Conservation (phyloP, 345 rosid species). For the Corchorus olitorius region DNA sequence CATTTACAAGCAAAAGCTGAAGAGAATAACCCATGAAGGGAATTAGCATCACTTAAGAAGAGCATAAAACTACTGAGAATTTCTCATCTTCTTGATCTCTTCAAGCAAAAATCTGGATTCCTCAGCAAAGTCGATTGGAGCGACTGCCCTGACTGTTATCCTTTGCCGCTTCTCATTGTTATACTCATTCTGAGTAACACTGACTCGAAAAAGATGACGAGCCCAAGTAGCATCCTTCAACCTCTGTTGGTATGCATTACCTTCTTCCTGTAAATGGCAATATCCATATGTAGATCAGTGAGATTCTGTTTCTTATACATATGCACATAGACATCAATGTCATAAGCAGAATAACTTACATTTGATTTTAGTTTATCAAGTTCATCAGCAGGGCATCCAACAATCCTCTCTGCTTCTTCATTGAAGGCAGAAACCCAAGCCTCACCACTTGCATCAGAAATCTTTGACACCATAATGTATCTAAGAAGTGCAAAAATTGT, state of each 20-base stretch:
- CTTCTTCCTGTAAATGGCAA: constrained; percentile 49
- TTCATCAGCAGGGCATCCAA: constrained; percentile 86
- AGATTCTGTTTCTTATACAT: not conserved
- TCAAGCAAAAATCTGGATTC: constrained; percentile 73
- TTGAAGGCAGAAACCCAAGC: constrained; percentile 80
- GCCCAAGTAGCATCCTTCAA: constrained; percentile 86
- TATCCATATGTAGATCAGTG: not conserved
- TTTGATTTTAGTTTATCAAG: constrained; percentile 66
- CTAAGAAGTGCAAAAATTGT: constrained; percentile 29
- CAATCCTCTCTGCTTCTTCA: constrained; percentile 70
- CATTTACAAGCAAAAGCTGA: constrained; percentile 4
- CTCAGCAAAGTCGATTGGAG: constrained; percentile 77
- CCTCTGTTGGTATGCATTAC: constrained; percentile 52
- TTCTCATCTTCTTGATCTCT: constrained; percentile 67
- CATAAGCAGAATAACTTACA: constrained; percentile 37
- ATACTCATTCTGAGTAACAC: constrained; percentile 77
- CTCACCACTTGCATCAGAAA: constrained; percentile 80
- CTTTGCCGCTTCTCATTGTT: constrained; percentile 90
- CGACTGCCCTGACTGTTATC: constrained; percentile 66
- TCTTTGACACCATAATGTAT: constrained; percentile 72
- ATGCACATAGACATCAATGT: not conserved
- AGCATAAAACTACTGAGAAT: constrained; percentile 28
- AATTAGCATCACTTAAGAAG: not conserved
- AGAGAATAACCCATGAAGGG: not conserved
- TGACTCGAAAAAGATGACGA: constrained; percentile 68